These are phyloP conservation scores for Fereydounia khargensis DNA, from an alignment of 1,284 basidiomycete genomes.

Conservation along the genomic window DNA sequence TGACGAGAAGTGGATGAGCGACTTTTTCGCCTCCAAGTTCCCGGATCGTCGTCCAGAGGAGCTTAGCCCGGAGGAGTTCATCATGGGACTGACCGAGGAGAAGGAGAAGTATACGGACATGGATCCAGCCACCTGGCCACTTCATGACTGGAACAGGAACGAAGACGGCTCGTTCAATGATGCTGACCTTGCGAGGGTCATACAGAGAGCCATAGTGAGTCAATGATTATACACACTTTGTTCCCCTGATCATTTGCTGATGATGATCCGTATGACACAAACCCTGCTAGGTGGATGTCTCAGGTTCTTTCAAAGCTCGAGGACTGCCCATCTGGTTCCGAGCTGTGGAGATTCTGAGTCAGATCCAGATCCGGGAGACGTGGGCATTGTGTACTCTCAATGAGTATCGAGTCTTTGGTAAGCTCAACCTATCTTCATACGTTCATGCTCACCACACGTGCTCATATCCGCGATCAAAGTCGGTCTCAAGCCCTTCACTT, in stretches of 20 bases:
- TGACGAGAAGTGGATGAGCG: conserved; percentile 46
- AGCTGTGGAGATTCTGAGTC: conserved; percentile 77
- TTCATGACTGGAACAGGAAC: conserved; percentile 66
- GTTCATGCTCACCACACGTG: background rate
- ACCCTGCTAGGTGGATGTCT: conserved; percentile 66
- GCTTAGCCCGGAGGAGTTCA: conserved; percentile 68
- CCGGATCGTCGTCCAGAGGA: conserved; percentile 47
- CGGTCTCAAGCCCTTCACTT: conserved; percentile 31
- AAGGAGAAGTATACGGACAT: conserved; percentile 8
- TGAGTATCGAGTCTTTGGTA: conserved; percentile 68
- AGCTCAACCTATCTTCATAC: background rate
- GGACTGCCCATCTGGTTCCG: conserved; percentile 73
- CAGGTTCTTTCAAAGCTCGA: conserved; percentile 74
- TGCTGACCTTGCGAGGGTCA: conserved; percentile 66
- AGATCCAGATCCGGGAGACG: conserved; percentile 68
- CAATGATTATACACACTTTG: too few species aligned
- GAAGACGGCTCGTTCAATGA: conserved; percentile 69
- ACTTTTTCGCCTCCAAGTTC: conserved; percentile 16
- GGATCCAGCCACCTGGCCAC: conserved; percentile 65
- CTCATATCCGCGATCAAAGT: background rate
- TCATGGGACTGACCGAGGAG: conserved; percentile 55
- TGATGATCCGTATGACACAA: too few species aligned
- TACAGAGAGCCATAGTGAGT: conserved; percentile 46
- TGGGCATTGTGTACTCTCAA: conserved; percentile 83
- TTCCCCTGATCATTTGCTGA: too few species aligned